Percentiles rank a stretch among this genome's conserved stretches.
Evolutionary conservation across 345 rosid genomes (phyloP).

Genomic region (Bruguiera gymnorhiza): DNA sequence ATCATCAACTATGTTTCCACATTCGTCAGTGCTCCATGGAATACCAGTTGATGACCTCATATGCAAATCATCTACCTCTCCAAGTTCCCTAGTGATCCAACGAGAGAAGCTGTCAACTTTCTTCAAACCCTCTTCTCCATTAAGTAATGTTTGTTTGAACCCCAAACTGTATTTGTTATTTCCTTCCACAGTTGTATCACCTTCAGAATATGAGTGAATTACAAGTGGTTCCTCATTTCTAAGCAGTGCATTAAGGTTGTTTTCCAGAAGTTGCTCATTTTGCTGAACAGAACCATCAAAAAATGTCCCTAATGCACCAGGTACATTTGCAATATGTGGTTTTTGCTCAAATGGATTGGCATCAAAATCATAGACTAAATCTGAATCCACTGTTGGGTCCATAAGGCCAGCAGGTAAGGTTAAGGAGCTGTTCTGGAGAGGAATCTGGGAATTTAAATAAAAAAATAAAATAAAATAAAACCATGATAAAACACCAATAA

Average conservation of each 20-base stretch:
- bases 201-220: constrained; percentile 35
- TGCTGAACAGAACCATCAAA: constrained; percentile 35
- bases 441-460: constrained; percentile 33
- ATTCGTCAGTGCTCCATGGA: constrained; percentile 67
- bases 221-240: constrained; percentile 33
- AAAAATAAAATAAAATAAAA: constrained; percentile 7
- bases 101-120: constrained; percentile 92
- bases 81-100: constrained; percentile 77
- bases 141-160: constrained; percentile 47
- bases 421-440: constrained; percentile 31
- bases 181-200: constrained; percentile 41
- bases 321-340: constrained; percentile 26
- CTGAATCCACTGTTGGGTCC: constrained; percentile 43
- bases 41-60: constrained; percentile 67
- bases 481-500: constrained; percentile 14
- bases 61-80: constrained; percentile 70
- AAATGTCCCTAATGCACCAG: constrained; percentile 33
- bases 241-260: constrained; percentile 30
- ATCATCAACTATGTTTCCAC: constrained; percentile 58
- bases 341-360: constrained; percentile 46
- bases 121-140: constrained; percentile 61
- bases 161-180: constrained; percentile 35
- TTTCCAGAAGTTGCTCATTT: constrained; percentile 31
- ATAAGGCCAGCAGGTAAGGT: constrained; percentile 31
- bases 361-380: constrained; percentile 41